These are phyloP conservation scores for Warburgia ugandensis DNA, from an alignment of 164 flowering plant genomes.

Conservation along the genomic window DNA sequence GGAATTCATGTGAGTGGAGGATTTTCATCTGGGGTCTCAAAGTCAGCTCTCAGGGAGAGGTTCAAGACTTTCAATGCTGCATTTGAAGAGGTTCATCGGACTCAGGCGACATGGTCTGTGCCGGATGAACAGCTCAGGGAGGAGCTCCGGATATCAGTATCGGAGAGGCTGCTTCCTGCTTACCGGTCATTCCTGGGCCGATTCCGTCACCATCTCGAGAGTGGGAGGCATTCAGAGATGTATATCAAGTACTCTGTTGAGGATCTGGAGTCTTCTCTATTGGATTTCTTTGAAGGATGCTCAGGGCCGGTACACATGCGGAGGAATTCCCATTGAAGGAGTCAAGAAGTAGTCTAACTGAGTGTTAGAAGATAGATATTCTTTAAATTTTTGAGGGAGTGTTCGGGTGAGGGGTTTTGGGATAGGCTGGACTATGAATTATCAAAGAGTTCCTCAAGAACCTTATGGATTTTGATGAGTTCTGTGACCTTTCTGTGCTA, in stretches of 20 bases:
- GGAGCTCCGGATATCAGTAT: constrained; percentile 71
- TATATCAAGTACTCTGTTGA: constrained; percentile 78
- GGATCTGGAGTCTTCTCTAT: constrained; percentile 62
- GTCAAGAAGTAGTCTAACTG: not conserved
- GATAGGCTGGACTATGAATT: too few relatives aligned
- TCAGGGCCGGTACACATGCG: too few relatives aligned
- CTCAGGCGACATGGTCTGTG: constrained; percentile 63
- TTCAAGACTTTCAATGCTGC: constrained; percentile 77
- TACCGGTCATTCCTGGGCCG: constrained; percentile 73
- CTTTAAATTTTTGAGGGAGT: constrained; percentile 45
- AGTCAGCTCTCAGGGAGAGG: constrained; percentile 64
- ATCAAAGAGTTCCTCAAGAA: too few relatives aligned
- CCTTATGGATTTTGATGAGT: too few relatives aligned
- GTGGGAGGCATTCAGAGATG: constrained; percentile 66
- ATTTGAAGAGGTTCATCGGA: constrained; percentile 73
- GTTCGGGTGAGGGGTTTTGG: constrained; percentile 21
- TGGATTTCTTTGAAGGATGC: constrained; percentile 91
- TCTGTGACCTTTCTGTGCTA: too few relatives aligned
- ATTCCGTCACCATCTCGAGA: constrained; percentile 70
- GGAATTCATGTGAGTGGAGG: constrained; percentile 72
- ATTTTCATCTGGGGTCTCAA: constrained; percentile 77
- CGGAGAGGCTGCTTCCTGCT: constrained; percentile 66
- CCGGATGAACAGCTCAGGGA: constrained; percentile 79
- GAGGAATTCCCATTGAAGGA: constrained; percentile 46
- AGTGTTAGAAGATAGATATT: constrained; percentile 39